Evolutionary conservation across 1,284 basidiomycete species (phyloP), one percentile per base, ranked within the genome.

Genomic region (Trametes polyzona): DNA sequence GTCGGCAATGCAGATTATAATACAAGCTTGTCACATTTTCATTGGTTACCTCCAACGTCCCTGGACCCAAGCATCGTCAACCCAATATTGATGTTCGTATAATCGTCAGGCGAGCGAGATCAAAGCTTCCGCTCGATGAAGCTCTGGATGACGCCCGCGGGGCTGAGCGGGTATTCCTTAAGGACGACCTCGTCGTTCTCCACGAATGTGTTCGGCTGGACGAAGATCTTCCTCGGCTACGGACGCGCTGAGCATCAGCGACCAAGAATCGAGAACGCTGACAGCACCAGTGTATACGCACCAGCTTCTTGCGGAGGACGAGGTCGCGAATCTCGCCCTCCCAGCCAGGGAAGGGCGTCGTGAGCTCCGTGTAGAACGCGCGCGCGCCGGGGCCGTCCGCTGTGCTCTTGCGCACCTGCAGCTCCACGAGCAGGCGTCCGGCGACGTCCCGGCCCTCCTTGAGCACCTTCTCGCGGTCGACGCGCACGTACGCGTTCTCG

Each of bases 341-440:
- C 90, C 92, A 94, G 4, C 83, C 83, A 36, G 77, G 71, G 41
- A 84, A 71, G 8, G 92, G 92, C 27, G 81, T 85, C 9, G 92
- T 94, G 56, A 94, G 76, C 36, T 83, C 78, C 14, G 80, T 86
- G 70, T 93, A 94, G 75, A 84, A 94, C 59, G 80, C 74, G 37
- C 86, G 82, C 7, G 92, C 86, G 1, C 90, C 91, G 10, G 82
- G 72, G 27, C 87, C 90, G 69, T 93, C 92, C 17, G 92, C 92
- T 1, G 88, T 90, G 68, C 88, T 90, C 80, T 88, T 93, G 60
- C 86, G 84, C 39, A 93, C 87, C 71, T 94, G 92, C 4, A 94
- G 76, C 58, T 92, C 83, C 51, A 92, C 69, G 39, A 94, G 77
- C 24, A 94, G 81, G 66, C 87, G 84, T 46, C 89, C 91, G 50